Evolutionary conservation across 768 basidiomycete species (phyloP).

Genomic region (Rhodotorula taiwanensis): DNA sequence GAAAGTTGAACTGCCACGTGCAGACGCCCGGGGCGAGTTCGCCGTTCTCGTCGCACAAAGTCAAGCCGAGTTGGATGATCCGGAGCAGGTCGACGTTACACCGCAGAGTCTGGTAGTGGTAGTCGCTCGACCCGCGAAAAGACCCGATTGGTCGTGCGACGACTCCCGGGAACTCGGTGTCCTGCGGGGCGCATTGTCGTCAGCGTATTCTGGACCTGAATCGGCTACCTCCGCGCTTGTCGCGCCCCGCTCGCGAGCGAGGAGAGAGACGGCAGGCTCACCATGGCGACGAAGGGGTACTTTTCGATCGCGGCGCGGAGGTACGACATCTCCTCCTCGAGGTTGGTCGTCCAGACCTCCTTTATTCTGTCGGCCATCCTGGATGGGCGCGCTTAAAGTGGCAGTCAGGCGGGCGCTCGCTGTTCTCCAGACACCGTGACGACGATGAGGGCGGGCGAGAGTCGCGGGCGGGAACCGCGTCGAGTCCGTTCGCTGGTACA

Average conservation of each 20-base stretch:
- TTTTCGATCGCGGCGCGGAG: constrained; percentile 76
- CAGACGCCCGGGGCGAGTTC: constrained; percentile 80
- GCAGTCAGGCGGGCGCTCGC: no score
- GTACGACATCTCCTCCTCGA: constrained; percentile 83
- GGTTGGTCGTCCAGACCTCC: constrained; percentile 91
- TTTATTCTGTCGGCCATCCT: constrained; percentile 52
- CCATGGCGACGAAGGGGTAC: constrained; percentile 96
- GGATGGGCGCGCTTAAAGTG: neutral
- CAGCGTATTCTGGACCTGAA: no score
- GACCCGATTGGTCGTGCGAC: constrained; percentile 93
- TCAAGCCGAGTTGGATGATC: constrained; percentile 95
- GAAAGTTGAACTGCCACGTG: constrained; percentile 99
- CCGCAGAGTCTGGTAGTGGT: constrained; percentile 99
- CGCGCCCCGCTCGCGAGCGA: neutral
- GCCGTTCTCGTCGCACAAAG: constrained; percentile 87
- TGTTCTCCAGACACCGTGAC: no score
- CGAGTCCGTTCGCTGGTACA: no score
- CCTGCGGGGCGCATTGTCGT: constrained; percentile 70
- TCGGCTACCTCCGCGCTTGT: no score
- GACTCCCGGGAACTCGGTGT: constrained; percentile 97
- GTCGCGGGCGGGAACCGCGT: no score
- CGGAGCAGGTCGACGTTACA: constrained; percentile 94
- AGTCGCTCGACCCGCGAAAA: constrained; percentile 94
- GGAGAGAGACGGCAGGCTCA: constrained; percentile 43
- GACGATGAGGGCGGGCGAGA: no score